Conservation (phyloP, 2,329 filamentous ascomycete species). For the Xylaria sp. region DNA sequence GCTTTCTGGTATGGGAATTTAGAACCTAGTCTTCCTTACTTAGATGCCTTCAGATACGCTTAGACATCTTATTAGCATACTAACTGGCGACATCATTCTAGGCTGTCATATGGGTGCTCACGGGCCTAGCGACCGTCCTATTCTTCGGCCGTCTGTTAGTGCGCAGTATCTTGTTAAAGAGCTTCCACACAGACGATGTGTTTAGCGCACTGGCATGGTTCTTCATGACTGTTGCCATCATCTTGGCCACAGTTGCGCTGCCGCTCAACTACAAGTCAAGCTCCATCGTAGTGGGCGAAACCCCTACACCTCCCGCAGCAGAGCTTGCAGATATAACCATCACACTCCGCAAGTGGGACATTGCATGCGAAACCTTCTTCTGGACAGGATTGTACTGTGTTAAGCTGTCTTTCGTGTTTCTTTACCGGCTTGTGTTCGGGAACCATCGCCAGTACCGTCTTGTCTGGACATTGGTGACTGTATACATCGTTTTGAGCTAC, state of each 20-base stretch:
- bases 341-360: conserved; percentile 32
- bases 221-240: conserved; percentile 28
- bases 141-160: conserved; percentile 37
- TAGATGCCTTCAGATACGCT: too few relatives aligned
- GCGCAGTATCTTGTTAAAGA: conserved; percentile 35
- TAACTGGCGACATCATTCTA: not conserved
- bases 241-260: not conserved
- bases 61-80: too few relatives aligned
- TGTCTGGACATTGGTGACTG: not conserved
- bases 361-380: conserved; percentile 32
- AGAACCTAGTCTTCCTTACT: too few relatives aligned
- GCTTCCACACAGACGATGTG: conserved; percentile 38
- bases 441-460: not conserved
- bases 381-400: conserved; percentile 37
- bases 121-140: conserved; percentile 32
- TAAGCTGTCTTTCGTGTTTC: conserved; percentile 41
- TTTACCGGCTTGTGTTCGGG: conserved; percentile 25
- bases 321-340: conserved; percentile 33
- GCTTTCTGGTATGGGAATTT: too few relatives aligned
- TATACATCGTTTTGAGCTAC: conserved; percentile 36
- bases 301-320: conserved; percentile 14
- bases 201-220: conserved; percentile 37
- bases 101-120: conserved; percentile 37
- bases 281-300: conserved; percentile 37
- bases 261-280: conserved; percentile 27